A percentile compares a stretch with the other conserved stretches of the same genome.
These are phyloP conservation scores for Purshia tridentata DNA, from an alignment of 306 rosid genomes.

Conservation along the genomic window DNA sequence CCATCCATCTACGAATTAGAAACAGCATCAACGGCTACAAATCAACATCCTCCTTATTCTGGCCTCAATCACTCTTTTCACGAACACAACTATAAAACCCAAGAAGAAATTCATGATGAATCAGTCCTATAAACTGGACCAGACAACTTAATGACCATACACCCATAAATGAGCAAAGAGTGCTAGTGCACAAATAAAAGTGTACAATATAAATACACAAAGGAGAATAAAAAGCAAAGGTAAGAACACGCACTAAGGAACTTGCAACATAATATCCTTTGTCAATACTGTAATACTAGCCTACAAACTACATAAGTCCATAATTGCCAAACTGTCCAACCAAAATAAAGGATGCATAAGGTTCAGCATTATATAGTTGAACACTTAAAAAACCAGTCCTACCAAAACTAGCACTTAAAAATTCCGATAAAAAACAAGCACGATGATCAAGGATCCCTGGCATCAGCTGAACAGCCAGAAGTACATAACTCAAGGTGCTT, in stretches of 20 bases:
- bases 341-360: conserved; percentile 17
- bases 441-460: conserved; percentile 36
- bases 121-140: conserved; percentile 32
- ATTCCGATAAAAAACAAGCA: conserved; percentile 46
- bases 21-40: conserved; percentile 68
- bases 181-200: conserved; percentile 12
- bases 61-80: conserved; percentile 54
- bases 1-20: conserved; percentile 63
- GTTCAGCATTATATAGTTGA: conserved; percentile 44
- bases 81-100: conserved; percentile 86
- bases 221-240: neutral
- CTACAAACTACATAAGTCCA: conserved; percentile 41
- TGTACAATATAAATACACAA: conserved; percentile 8
- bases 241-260: neutral
- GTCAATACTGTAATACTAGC: conserved; percentile 18
- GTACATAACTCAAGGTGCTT: conserved; percentile 21
- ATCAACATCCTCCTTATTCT: conserved; percentile 63
- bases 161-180: conserved; percentile 18
- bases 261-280: conserved; percentile 21
- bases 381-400: conserved; percentile 48
- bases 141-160: conserved; percentile 15
- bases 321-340: conserved; percentile 25
- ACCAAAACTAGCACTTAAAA: conserved; percentile 57
- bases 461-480: conserved; percentile 43
- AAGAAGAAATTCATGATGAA: conserved; percentile 56